Evolutionary conservation across 169 alveolate species (phyloP).

Genomic region (Cryptosporidium felis): DNA sequence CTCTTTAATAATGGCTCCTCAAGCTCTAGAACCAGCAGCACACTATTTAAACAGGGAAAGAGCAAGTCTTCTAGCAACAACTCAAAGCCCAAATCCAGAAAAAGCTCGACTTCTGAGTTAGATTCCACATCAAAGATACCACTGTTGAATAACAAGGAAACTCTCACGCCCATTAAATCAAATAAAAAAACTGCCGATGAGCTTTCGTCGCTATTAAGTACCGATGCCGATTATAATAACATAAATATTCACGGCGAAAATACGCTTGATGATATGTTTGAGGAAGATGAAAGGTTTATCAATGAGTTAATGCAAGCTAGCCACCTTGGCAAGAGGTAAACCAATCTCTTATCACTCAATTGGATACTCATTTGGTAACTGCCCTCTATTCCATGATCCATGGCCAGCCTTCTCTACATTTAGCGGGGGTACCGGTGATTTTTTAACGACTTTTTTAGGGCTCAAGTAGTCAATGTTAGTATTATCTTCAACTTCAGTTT

Average conservation of each 20-base stretch:
- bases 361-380: constrained; percentile 63
- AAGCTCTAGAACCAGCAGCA: no score
- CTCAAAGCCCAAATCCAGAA: no score
- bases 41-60: no score
- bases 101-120: no score
- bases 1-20: constrained; percentile 26
- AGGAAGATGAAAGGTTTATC: constrained; percentile 1
- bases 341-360: not conserved
- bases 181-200: not conserved
- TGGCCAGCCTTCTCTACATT: constrained; percentile 57
- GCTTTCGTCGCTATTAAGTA: not conserved
- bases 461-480: no score
- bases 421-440: constrained; percentile 60
- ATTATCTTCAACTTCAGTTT: no score
- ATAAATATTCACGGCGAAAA: not conserved
- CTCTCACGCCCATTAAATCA: not conserved
- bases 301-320: not conserved
- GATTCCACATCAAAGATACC: no score
- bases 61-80: no score
- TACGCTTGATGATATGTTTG: no score
- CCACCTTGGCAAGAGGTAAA: not conserved
- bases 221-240: not conserved
- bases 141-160: no score
- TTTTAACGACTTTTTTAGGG: no score
- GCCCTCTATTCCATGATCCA: constrained; percentile 71